Conservation (phyloP, 2,329 filamentous ascomycete species). For the Alternaria angustiovoidea region DNA sequence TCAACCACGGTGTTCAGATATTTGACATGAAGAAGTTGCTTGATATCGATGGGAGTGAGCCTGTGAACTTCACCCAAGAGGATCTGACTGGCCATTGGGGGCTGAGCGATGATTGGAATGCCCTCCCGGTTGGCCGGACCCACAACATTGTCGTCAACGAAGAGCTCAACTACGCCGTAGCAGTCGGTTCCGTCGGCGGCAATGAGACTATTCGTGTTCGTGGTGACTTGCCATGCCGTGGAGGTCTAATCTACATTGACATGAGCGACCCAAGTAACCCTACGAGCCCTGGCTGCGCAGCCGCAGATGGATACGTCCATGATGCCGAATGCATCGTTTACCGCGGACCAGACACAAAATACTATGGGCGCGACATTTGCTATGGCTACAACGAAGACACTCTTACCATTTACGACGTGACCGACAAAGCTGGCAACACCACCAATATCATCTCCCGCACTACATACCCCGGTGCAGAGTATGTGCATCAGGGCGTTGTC, state of each 20-base stretch:
- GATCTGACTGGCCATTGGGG: slow-evolving; percentile 38
- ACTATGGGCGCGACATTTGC: slow-evolving; percentile 61
- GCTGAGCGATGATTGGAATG: slow-evolving; percentile 14
- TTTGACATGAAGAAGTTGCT: slow-evolving; percentile 65
- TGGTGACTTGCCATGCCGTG: slow-evolving; percentile 51
- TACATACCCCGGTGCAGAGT: slow-evolving; percentile 61
- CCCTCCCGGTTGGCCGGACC: slow-evolving; percentile 39
- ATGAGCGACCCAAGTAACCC: slow-evolving; percentile 62
- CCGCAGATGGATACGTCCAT: slow-evolving; percentile 65
- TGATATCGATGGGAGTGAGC: slow-evolving; percentile 32
- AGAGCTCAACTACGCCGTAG: slow-evolving; percentile 39
- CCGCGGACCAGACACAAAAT: slow-evolving; percentile 59
- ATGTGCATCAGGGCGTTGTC: slow-evolving; percentile 62
- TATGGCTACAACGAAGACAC: slow-evolving; percentile 64
- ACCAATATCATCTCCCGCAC: slow-evolving; percentile 51
- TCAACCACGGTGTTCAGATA: slow-evolving; percentile 64
- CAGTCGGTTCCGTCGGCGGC: slow-evolving; percentile 37
- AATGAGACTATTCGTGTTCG: slow-evolving; percentile 38
- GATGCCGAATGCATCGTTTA: slow-evolving; percentile 67
- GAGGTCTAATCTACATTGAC: slow-evolving; percentile 65
- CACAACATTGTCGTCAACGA: slow-evolving; percentile 47
- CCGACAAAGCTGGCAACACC: slow-evolving; percentile 57
- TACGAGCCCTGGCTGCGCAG: slow-evolving; percentile 60
- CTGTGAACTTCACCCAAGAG: slow-evolving; percentile 34
- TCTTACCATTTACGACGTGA: slow-evolving; percentile 60